These are phyloP conservation scores for Chrysoporthe cubensis DNA, from an alignment of 2,329 filamentous ascomycete species.

Conservation along the genomic window DNA sequence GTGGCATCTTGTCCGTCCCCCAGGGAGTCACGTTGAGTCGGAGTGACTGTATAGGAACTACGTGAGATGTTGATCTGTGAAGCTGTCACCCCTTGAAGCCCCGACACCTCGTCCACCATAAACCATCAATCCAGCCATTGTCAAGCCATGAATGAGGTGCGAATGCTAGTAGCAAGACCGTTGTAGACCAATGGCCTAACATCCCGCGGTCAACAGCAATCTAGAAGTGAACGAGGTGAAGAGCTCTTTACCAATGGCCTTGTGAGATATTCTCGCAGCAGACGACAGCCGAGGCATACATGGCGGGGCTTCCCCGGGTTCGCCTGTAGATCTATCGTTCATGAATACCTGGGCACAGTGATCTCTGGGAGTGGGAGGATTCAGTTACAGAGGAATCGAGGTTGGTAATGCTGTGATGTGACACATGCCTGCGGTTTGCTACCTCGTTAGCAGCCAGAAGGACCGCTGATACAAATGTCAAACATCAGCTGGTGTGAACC, in stretches of 20 bases:
- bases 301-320: not conserved
- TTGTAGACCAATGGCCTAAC: not conserved
- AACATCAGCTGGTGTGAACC: constrained; percentile 23
- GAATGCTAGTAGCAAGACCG: not conserved
- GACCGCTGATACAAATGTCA: constrained; percentile 25
- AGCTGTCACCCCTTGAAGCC: not conserved
- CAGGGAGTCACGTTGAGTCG: not conserved
- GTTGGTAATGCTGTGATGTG: not conserved
- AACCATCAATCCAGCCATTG: not conserved
- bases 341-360: not conserved
- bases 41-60: not conserved
- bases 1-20: not conserved
- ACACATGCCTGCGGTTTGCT: constrained; percentile 20
- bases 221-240: not conserved
- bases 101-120: not conserved
- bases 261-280: not conserved
- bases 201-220: not conserved
- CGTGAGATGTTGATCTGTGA: not conserved
- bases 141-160: not conserved
- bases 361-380: not conserved
- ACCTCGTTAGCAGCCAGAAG: not conserved
- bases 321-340: not conserved
- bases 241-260: not conserved
- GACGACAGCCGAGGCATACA: not conserved
- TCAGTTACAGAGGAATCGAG: not conserved